Percentiles rank a stretch among this genome's conserved stretches.
These are phyloP conservation scores for Dacryopinax spathularia DNA, from an alignment of 768 basidiomycete genomes.

Conservation along the genomic window DNA sequence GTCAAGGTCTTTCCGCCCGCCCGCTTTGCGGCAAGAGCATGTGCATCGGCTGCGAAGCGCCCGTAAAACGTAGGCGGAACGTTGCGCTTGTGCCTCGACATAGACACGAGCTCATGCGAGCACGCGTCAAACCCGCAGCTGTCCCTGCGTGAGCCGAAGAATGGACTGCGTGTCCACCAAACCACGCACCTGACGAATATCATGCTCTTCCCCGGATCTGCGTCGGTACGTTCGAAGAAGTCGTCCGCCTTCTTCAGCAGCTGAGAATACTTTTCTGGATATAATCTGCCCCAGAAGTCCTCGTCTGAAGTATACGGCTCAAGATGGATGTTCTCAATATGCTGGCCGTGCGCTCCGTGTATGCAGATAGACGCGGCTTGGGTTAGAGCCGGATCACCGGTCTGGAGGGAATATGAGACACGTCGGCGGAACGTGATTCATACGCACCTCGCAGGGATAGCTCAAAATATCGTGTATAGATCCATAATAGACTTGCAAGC, in stretches of 20 bases:
- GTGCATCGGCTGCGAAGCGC: conserved; percentile 62
- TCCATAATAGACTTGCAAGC: conserved; percentile 62
- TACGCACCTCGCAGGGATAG: conserved; percentile 72
- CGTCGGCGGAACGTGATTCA: not conserved
- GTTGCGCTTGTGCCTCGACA: conserved; percentile 85
- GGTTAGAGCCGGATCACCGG: conserved; percentile 61
- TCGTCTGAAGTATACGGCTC: conserved; percentile 52
- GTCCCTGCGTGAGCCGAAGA: not conserved
- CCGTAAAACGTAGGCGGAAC: conserved; percentile 78
- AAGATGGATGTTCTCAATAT: conserved; percentile 76
- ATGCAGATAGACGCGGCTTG: conserved; percentile 78
- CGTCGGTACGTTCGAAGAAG: conserved; percentile 51
- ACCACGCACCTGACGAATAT: conserved; percentile 66
- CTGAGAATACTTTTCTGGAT: conserved; percentile 45
- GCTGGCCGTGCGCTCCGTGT: conserved; percentile 69
- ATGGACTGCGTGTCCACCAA: not conserved
- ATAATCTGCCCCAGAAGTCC: conserved; percentile 65
- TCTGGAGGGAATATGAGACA: conserved; percentile 30
- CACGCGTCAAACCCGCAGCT: conserved; percentile 93
- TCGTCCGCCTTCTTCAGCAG: conserved; percentile 53
- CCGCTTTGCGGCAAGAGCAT: conserved; percentile 46
- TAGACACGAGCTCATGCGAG: conserved; percentile 76
- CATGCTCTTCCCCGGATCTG: conserved; percentile 50
- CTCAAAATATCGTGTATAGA: conserved; percentile 89
- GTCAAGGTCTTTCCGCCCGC: conserved; percentile 62